Percentiles rank a stretch among this genome's conserved stretches.
phyloP scores from a whole-genome alignment of 2,329 filamentous ascomycete genomes.

The Volutella citrinella region DNA sequence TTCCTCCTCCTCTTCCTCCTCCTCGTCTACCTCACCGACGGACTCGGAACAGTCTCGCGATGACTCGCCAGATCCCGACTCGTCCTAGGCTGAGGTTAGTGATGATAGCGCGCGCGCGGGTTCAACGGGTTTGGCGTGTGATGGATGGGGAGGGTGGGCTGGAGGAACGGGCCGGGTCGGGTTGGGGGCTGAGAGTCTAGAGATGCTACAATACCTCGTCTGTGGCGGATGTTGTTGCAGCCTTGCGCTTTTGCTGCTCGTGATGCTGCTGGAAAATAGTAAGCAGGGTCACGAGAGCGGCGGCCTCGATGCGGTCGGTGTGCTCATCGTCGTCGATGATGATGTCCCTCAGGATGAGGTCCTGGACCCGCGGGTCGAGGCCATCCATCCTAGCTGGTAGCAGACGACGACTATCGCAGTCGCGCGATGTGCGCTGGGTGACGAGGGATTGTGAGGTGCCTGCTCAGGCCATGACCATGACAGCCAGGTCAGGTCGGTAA shows the following conservation, averaged over 20 bases:
- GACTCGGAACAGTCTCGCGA: no score
- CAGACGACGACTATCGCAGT: neutral
- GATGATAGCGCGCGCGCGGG: no score
- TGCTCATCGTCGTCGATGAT: constrained; percentile 9
- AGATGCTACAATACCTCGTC: no score
- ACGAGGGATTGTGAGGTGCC: no score
- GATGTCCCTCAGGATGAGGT: constrained; percentile 14
- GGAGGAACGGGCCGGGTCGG: no score
- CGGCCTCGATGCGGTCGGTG: constrained; percentile 3
- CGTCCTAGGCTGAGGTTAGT: constrained; percentile 1
- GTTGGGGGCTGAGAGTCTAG: no score
- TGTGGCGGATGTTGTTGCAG: constrained; percentile 15
- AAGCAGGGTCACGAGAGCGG: constrained; percentile 13
- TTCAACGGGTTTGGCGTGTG: no score
- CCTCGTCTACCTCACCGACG: constrained; percentile 1
- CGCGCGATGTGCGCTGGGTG: constrained; percentile 1
- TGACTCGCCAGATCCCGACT: no score
- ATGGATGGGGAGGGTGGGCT: no score
- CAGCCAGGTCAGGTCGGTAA: no score
- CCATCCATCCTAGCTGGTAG: constrained; percentile 3
- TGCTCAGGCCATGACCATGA: no score
- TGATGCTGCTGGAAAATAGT: constrained; percentile 2
- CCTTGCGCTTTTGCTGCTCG: constrained; percentile 7
- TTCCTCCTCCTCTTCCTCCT: constrained; percentile 4
- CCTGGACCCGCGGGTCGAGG: neutral